Conservation (phyloP, 805 yeast species). For the Yamadazyma philogaea region DNA sequence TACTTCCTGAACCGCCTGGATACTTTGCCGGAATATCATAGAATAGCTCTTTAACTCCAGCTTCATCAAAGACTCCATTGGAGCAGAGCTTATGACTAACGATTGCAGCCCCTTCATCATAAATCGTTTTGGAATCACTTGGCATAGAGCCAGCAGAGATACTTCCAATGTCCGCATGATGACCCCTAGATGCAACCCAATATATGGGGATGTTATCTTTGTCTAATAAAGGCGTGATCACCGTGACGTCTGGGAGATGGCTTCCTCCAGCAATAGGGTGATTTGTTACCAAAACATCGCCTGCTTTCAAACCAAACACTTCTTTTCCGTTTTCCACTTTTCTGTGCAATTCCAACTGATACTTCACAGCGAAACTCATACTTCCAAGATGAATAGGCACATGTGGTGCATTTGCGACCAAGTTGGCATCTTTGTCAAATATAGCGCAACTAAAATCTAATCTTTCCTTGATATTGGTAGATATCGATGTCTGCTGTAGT, state of each 20-base stretch:
- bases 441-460: constrained; percentile 46
- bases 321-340: constrained; percentile 3
- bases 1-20: constrained; percentile 87
- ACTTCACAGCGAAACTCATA: constrained; percentile 46
- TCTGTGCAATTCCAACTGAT: constrained; percentile 40
- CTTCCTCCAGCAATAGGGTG: constrained; percentile 45
- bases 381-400: constrained; percentile 47
- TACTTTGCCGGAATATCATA: constrained; percentile 71
- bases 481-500: constrained; percentile 43
- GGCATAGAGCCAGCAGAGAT: constrained; percentile 93
- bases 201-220: constrained; percentile 54
- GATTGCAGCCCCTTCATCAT: constrained; percentile 91
- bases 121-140: constrained; percentile 77
- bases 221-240: constrained; percentile 80
- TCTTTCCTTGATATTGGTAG: constrained; percentile 44
- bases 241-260: constrained; percentile 63
- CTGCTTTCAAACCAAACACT: constrained; percentile 23
- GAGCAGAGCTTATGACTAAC: constrained; percentile 69
- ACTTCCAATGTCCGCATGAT: constrained; percentile 96
- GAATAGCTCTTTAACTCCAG: constrained; percentile 57
- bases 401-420: constrained; percentile 47
- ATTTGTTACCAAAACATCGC: constrained; percentile 43
- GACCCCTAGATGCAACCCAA: constrained; percentile 92
- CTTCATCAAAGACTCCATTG: constrained; percentile 73
- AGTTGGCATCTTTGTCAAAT: constrained; percentile 40